phyloP scores from a whole-genome alignment of 2,329 filamentous ascomycete genomes.

The Apiospora koreana region DNA sequence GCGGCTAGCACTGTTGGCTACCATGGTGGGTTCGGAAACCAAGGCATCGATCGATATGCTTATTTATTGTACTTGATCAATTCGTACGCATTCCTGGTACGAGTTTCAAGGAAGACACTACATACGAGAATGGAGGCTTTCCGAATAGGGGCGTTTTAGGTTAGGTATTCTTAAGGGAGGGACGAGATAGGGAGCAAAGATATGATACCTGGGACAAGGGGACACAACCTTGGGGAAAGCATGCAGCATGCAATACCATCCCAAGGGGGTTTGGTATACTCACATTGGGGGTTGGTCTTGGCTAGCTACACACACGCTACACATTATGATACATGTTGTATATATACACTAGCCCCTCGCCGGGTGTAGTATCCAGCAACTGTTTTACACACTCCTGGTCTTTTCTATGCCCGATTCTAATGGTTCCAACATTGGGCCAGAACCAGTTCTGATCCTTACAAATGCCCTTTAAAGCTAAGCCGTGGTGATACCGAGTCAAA shows the following conservation, averaged over 20 bases:
- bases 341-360: slow-evolving; percentile 10
- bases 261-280: background rate
- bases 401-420: background rate
- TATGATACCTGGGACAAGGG: background rate
- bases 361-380: background rate
- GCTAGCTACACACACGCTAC: background rate
- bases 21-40: background rate
- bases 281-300: background rate
- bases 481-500: background rate
- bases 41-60: background rate
- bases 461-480: background rate
- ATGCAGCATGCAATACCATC: background rate
- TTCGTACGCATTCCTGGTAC: background rate
- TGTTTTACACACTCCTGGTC: background rate
- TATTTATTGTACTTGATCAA: background rate
- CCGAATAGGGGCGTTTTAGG: background rate
- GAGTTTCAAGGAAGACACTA: background rate
- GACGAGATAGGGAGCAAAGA: background rate
- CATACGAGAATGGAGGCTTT: background rate
- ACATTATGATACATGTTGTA: slow-evolving; percentile 12
- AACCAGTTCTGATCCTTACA: background rate
- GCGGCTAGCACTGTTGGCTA: slow-evolving; percentile 56
- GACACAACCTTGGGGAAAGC: background rate
- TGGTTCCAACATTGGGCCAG: background rate
- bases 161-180: background rate